phyloP scores from a whole-genome alignment of 192 early-diverging fungal genomes.

The Linnemannia schmuckeri region DNA sequence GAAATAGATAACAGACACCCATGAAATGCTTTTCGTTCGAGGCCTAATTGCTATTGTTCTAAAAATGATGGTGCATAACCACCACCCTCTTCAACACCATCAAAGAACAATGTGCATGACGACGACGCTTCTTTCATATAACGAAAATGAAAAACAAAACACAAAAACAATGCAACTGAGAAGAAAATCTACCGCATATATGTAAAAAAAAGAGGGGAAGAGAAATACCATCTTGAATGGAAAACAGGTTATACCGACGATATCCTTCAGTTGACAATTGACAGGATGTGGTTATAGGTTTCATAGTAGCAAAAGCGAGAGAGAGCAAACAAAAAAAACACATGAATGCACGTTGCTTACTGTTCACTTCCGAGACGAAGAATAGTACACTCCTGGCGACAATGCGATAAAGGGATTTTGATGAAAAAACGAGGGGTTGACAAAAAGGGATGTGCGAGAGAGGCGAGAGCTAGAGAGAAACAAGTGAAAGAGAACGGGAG shows the following conservation, averaged over 20 bases:
- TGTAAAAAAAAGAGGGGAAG: too few relatives aligned
- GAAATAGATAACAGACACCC: background rate
- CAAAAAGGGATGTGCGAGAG: background rate
- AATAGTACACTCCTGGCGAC: background rate
- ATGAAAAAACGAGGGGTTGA: background rate
- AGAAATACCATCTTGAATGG: too few relatives aligned
- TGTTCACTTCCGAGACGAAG: background rate
- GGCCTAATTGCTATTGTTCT: background rate
- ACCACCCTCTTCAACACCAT: background rate
- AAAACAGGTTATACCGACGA: too few relatives aligned
- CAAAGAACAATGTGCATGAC: too few relatives aligned
- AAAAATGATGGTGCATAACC: background rate
- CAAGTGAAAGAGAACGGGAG: too few relatives aligned
- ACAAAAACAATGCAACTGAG: too few relatives aligned
- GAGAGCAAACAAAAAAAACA: background rate
- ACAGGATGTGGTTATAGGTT: background rate
- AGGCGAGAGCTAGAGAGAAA: background rate
- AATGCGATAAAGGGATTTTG: background rate
- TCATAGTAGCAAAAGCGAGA: background rate
- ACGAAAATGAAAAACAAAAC: too few relatives aligned
- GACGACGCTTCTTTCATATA: too few relatives aligned
- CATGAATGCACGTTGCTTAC: conserved; percentile 8
- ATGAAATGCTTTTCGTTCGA: background rate
- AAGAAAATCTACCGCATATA: too few relatives aligned
- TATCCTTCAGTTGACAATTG: background rate